phyloP scores from a whole-genome alignment of 2,329 filamentous ascomycete genomes.

The Saccharata proteae region DNA sequence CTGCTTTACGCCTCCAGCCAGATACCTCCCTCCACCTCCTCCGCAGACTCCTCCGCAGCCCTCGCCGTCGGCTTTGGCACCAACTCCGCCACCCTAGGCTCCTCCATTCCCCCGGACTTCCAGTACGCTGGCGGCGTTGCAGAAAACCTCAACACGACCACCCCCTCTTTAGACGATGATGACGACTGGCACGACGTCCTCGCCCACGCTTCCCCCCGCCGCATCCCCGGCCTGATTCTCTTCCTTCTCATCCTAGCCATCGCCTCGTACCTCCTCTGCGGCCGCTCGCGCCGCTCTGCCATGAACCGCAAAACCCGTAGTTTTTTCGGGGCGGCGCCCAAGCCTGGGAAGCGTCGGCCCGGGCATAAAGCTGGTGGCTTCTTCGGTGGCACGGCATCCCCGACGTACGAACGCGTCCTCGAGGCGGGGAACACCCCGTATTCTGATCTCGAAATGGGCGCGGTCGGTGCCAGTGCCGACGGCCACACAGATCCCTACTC shows the following conservation, averaged over 20 bases:
- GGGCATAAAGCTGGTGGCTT: conserved; percentile 13
- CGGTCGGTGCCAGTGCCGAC: conserved; percentile 49
- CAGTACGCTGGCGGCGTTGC: conserved; percentile 60
- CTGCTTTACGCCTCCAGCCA: conserved; percentile 88
- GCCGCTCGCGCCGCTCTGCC: conserved; percentile 57
- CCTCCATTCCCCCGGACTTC: conserved; percentile 60
- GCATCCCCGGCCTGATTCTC: conserved; percentile 63
- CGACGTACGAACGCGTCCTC: conserved; percentile 66
- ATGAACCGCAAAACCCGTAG: conserved; percentile 46
- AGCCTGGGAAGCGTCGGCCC: conserved; percentile 11
- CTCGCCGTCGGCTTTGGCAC: conserved; percentile 86
- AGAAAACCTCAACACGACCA: conserved; percentile 25
- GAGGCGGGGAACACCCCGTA: conserved; percentile 59
- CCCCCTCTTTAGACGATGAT: conserved; percentile 38
- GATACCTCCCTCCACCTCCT: conserved; percentile 53
- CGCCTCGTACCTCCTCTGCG: conserved; percentile 61
- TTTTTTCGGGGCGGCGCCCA: conserved; percentile 19
- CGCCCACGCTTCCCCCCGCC: conserved; percentile 51
- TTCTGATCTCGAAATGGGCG: conserved; percentile 63
- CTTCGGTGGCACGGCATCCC: conserved; percentile 41
- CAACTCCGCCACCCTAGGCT: too few species aligned
- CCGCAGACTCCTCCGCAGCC: conserved; percentile 31
- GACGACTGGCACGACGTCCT: conserved; percentile 47
- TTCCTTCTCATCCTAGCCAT: conserved; percentile 62
- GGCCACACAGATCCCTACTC: conserved; percentile 30